Conservation (phyloP, 176 grass and related monocot genomes). For the Raddia guianensis region DNA sequence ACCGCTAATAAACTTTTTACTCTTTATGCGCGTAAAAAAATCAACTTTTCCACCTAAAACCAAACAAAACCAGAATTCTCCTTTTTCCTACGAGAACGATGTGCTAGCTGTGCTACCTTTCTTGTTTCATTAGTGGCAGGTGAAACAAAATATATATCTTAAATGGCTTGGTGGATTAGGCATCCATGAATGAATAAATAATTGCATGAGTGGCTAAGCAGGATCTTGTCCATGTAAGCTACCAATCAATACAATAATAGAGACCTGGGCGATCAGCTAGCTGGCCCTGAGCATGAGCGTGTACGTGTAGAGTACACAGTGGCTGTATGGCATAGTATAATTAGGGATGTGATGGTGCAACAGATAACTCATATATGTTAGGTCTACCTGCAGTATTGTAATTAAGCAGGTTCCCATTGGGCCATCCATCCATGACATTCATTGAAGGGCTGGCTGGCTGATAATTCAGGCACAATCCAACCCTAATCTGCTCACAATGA, state of each 20-base stretch:
- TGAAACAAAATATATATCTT: conserved; percentile 7
- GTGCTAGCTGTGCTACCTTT: background rate
- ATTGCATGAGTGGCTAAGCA: background rate
- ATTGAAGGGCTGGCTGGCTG: background rate
- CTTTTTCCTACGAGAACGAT: background rate
- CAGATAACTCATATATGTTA: conserved; percentile 10
- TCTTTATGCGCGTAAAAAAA: no score
- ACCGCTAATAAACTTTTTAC: no score
- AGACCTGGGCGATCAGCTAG: background rate
- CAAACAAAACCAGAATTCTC: no score
- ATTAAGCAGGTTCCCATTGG: conserved; percentile 15
- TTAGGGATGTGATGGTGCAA: conserved; percentile 38
- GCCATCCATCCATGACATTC: background rate
- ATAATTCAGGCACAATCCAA: background rate
- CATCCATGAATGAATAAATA: background rate
- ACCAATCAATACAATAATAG: background rate
- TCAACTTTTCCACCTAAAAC: no score
- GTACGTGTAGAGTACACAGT: background rate
- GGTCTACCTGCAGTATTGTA: conserved; percentile 33
- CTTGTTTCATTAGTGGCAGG: background rate
- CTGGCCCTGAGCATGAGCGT: background rate
- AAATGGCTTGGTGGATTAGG: background rate
- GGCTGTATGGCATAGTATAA: background rate
- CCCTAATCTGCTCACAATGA: background rate
- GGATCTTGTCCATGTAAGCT: background rate